A percentile compares a stretch with the other conserved stretches of the same genome.
These are phyloP conservation scores for Stagonosporopsis vannaccii DNA, from an alignment of 2,329 filamentous ascomycete species.

Conservation along the genomic window DNA sequence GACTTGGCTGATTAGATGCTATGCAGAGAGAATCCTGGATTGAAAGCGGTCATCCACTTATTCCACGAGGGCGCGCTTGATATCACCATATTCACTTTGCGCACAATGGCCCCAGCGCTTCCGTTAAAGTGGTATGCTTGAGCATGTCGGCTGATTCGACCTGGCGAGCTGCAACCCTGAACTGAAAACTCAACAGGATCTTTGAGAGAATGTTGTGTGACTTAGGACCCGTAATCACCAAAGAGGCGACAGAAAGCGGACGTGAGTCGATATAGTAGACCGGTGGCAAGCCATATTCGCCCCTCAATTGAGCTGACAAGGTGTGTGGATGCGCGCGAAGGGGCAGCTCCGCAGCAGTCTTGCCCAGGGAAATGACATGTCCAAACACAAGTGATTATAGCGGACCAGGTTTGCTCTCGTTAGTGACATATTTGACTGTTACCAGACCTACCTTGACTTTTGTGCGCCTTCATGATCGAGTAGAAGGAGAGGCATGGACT, in stretches of 20 bases:
- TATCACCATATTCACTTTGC: slow-evolving; percentile 43
- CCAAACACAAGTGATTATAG: not conserved
- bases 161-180: too few species aligned
- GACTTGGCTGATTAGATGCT: slow-evolving; percentile 50
- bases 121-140: not conserved
- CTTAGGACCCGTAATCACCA: too few species aligned
- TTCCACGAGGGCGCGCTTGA: slow-evolving; percentile 53
- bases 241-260: too few species aligned
- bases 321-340: not conserved
- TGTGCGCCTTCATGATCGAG: too few species aligned
- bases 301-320: not conserved
- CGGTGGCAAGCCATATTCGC: not conserved
- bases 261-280: too few species aligned
- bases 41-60: slow-evolving; percentile 53
- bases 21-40: slow-evolving; percentile 50
- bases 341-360: not conserved
- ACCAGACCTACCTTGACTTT: too few species aligned
- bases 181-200: too few species aligned
- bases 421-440: not conserved
- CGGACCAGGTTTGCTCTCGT: not conserved
- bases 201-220: too few species aligned
- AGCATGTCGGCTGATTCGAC: not conserved
- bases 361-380: not conserved
- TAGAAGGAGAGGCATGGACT: too few species aligned
- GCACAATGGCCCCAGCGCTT: too few species aligned